These are phyloP conservation scores for Schizochytrium sp. DNA, from an alignment of 108 stramenopile species.

Conservation along the genomic window DNA sequence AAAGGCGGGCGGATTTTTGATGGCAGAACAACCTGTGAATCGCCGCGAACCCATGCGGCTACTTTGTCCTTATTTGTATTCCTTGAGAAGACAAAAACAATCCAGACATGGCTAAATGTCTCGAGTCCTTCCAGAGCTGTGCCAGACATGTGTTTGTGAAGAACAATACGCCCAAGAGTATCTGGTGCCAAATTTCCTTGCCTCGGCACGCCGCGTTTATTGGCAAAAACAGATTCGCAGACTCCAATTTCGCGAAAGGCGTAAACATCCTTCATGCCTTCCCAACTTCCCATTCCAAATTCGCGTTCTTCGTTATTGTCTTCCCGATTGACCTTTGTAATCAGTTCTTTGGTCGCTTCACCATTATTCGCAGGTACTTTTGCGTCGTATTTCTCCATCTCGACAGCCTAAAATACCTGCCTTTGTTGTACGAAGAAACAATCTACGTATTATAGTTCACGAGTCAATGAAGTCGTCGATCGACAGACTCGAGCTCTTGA, in stretches of 20 bases:
- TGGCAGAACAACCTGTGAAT: neutral
- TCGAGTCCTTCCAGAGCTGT: slow-evolving; percentile 44
- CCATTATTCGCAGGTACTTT: too few relatives aligned
- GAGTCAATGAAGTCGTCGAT: too few relatives aligned
- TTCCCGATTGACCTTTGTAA: too few relatives aligned
- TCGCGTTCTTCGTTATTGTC: too few relatives aligned
- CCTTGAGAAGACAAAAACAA: slow-evolving; percentile 45
- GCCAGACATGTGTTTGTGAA: neutral
- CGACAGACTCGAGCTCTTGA: too few relatives aligned
- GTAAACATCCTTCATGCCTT: too few relatives aligned
- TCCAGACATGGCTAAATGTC: slow-evolving; percentile 24
- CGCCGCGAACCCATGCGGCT: slow-evolving; percentile 16
- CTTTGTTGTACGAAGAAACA: too few relatives aligned
- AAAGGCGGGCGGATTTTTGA: slow-evolving; percentile 37
- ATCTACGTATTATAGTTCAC: too few relatives aligned
- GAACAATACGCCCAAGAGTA: slow-evolving; percentile 19
- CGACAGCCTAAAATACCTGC: too few relatives aligned
- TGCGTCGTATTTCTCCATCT: too few relatives aligned
- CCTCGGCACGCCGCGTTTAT: slow-evolving; percentile 46
- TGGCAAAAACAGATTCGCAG: slow-evolving; percentile 47
- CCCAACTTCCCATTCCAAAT: too few relatives aligned
- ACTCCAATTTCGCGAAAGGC: slow-evolving; percentile 11
- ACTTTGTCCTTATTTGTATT: neutral
- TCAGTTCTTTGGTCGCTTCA: too few relatives aligned
- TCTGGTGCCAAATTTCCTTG: slow-evolving; percentile 44